phyloP scores from a whole-genome alignment of 2,329 filamentous ascomycete species.

The Paradendryphiella salina region DNA sequence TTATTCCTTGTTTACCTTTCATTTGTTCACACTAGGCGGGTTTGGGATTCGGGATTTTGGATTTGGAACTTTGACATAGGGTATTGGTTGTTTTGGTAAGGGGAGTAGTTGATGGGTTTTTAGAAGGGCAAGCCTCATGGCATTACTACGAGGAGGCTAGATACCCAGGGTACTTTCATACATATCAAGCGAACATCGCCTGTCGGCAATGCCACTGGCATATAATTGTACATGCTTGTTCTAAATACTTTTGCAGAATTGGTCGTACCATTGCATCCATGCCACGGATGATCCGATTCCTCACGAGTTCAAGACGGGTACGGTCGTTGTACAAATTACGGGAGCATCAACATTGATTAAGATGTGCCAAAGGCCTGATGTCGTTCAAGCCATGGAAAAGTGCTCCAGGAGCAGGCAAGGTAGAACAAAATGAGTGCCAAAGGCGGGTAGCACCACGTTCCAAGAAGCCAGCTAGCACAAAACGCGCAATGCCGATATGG shows the following conservation, averaged over 20 bases:
- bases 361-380: slow-evolving; percentile 34
- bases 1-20: not conserved
- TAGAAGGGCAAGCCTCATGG: slow-evolving; percentile 10
- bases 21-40: not conserved
- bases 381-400: slow-evolving; percentile 26
- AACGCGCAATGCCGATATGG: slow-evolving; percentile 38
- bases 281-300: too few species aligned
- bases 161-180: slow-evolving; percentile 1
- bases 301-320: too few species aligned
- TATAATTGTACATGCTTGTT: not conserved
- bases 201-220: not conserved
- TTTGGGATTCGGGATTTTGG: not conserved
- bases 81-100: not conserved
- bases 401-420: slow-evolving; percentile 32
- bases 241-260: not conserved
- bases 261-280: not conserved
- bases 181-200: not conserved
- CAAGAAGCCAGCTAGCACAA: slow-evolving; percentile 38
- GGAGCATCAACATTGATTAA: not conserved
- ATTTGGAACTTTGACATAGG: not conserved
- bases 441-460: slow-evolving; percentile 36
- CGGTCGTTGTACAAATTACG: not conserved
- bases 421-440: slow-evolving; percentile 25
- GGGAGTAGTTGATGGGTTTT: not conserved
- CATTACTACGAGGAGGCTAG: slow-evolving; percentile 1